Conservation (phyloP, 2,329 filamentous ascomycete genomes). For the Trichoderma sp. region DNA sequence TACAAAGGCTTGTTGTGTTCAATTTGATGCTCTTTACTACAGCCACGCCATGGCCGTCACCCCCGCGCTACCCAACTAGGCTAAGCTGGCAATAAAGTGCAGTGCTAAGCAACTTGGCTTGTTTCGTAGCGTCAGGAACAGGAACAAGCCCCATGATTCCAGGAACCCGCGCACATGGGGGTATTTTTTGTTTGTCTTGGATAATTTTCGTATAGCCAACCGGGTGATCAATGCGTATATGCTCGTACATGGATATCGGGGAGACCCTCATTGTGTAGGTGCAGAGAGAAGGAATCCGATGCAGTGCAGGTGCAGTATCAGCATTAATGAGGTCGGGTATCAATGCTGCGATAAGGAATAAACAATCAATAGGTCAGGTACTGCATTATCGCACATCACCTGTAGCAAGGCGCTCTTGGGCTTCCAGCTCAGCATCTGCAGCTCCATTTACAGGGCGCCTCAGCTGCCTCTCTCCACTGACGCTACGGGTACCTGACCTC, state of each 20-base stretch:
- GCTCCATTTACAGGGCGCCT: not conserved
- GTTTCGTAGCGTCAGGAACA: slow-evolving; percentile 18
- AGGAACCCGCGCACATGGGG: not conserved
- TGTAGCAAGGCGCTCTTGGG: not conserved
- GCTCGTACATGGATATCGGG: not conserved
- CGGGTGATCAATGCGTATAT: not conserved
- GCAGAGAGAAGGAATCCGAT: not conserved
- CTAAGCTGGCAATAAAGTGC: not conserved
- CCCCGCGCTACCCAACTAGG: not conserved
- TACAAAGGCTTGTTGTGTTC: not conserved
- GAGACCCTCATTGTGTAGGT: not conserved
- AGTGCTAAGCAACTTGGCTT: slow-evolving; percentile 3
- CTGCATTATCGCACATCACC: not conserved
- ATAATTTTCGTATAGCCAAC: not conserved
- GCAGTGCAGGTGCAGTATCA: not conserved
- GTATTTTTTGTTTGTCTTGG: not conserved
- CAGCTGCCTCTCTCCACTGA: not conserved
- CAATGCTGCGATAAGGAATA: not conserved
- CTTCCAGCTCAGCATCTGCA: not conserved
- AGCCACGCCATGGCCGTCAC: not conserved
- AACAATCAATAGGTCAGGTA: not conserved
- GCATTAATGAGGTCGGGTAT: not conserved
- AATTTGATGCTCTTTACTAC: not conserved
- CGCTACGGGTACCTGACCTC: not conserved
- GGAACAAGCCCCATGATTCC: not conserved